Evolutionary conservation across 495 filamentous ascomycete genomes (phyloP), one percentile per base, ranked within the genome.

Genomic region (Tuber borchii): DNA sequence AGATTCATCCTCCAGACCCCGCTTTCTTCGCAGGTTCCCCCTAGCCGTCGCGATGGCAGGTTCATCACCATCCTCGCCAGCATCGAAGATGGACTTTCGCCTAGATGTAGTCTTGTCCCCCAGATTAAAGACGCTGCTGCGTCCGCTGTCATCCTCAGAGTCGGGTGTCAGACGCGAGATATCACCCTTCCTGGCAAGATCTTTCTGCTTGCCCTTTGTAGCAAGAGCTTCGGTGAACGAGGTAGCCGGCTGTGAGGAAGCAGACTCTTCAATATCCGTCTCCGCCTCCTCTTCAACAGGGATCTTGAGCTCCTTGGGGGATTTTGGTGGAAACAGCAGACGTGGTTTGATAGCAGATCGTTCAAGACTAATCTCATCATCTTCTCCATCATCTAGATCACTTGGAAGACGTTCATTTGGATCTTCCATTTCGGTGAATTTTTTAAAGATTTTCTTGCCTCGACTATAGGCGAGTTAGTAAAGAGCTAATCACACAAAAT

Each of bases 381-480:
- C 86, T 37, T 88, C 86, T 48, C 88, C 87, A 16, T 86, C 86
- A 3, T 77, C 76, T 20, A 43, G 51, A 34, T 72, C 77, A 6
- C 69, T 72, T 19, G 74, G 78, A 12, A 80, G 79, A 22, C 71
- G 74, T 16, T 76, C 75, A 31, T 73, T 73, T 48, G 45, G 76
- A 26, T 83, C 84, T 40, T 77, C 70, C 69, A 76, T 77, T 1
- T 86, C 84, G 12, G 83, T 82, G 79, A 90, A 92, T 76, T 88
- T 90, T 79, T 88, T 90, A 87, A 94, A 97, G 70, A 93, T 86
- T 83, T 92, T 93, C 87, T 93, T 94, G 81, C 95, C 95, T 78
- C 95, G 95, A 84, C 95, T 97, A 82, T 6, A 75, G 76, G 75
- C 44, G 56, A 68, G 71, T 75, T 74, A 76, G 74, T 74, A 43